Evolutionary conservation across 2,329 filamentous ascomycete species (phyloP).

Genomic region (Calonectria leucothoes): DNA sequence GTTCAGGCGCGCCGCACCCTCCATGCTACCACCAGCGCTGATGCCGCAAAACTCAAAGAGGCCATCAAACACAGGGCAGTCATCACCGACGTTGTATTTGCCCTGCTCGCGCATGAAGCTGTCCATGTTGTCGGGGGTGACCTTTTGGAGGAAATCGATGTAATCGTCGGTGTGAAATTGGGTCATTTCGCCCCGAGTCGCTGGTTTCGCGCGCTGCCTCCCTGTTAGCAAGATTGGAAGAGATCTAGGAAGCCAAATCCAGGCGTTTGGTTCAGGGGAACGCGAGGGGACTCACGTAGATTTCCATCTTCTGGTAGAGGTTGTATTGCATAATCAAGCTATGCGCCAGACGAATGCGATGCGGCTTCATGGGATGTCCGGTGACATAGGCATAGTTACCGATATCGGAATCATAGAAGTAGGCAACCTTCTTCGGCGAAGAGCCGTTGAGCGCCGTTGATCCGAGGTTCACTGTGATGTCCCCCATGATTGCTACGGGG

Average conservation of each 20-base stretch:
- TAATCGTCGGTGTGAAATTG: constrained; percentile 97
- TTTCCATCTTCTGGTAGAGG: constrained; percentile 95
- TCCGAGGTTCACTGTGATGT: constrained; percentile 53
- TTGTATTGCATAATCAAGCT: constrained; percentile 97
- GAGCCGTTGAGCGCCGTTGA: constrained; percentile 60
- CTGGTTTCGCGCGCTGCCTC: constrained; percentile 81
- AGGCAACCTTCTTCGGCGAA: constrained; percentile 85
- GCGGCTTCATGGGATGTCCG: constrained; percentile 98
- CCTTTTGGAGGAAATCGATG: constrained; percentile 93
- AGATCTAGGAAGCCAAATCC: not conserved
- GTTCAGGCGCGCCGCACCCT: constrained; percentile 90
- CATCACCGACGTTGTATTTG: constrained; percentile 95
- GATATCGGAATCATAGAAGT: constrained; percentile 98
- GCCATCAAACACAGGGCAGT: constrained; percentile 97
- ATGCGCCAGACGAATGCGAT: constrained; percentile 93
- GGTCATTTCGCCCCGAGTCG: constrained; percentile 88
- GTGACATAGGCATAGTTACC: constrained; percentile 98
- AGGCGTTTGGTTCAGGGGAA: not conserved
- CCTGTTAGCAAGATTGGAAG: constrained; percentile 45
- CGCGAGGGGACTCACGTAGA: constrained; percentile 76
- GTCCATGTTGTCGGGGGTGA: constrained; percentile 99
- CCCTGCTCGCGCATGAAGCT: constrained; percentile 89
- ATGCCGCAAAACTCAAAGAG: constrained; percentile 97
- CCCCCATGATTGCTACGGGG: constrained; percentile 48
- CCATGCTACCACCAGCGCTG: constrained; percentile 93